Conservation (phyloP, 1,284 basidiomycete species). For the Fomitopsis palustris region DNA sequence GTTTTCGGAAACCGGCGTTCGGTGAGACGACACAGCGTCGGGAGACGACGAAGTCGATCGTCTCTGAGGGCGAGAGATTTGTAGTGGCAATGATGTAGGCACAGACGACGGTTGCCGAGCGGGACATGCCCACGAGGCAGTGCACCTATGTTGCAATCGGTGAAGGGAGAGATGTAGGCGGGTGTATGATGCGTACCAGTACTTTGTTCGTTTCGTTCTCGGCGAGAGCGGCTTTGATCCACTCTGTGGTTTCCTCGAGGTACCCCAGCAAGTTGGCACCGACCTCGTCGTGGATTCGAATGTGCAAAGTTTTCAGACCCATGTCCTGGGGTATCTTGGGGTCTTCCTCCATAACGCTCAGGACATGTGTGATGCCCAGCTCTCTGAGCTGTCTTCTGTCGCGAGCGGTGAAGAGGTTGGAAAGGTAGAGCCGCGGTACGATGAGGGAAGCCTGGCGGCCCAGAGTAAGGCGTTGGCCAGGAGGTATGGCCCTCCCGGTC, state of each 20-base stretch:
- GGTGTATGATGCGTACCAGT: conserved; percentile 40
- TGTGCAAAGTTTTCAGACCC: conserved; percentile 29
- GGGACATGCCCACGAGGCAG: conserved; percentile 52
- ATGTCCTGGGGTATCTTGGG: conserved; percentile 35
- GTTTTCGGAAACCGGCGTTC: conserved; percentile 34
- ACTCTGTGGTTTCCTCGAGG: conserved; percentile 34
- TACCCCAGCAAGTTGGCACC: conserved; percentile 30
- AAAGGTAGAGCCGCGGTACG: conserved; percentile 61
- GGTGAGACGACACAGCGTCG: conserved; percentile 32
- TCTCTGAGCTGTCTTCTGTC: conserved; percentile 40
- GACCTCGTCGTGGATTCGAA: conserved; percentile 30
- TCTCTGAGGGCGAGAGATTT: conserved; percentile 28
- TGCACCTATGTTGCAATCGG: conserved; percentile 38
- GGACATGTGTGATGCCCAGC: conserved; percentile 38
- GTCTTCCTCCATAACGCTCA: conserved; percentile 34
- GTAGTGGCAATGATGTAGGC: conserved; percentile 46
- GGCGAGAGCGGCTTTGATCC: conserved; percentile 38
- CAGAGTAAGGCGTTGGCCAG: conserved; percentile 7
- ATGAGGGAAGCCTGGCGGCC: conserved; percentile 33
- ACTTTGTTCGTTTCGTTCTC: conserved; percentile 46
- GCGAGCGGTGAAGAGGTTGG: conserved; percentile 54
- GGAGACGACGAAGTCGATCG: conserved; percentile 28
- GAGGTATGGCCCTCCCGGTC: conserved; percentile 8
- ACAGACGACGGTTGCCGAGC: conserved; percentile 49
- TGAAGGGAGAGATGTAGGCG: not conserved